Conservation (phyloP, 148 eudicot species). For the Dysphania ambrosioides region DNA sequence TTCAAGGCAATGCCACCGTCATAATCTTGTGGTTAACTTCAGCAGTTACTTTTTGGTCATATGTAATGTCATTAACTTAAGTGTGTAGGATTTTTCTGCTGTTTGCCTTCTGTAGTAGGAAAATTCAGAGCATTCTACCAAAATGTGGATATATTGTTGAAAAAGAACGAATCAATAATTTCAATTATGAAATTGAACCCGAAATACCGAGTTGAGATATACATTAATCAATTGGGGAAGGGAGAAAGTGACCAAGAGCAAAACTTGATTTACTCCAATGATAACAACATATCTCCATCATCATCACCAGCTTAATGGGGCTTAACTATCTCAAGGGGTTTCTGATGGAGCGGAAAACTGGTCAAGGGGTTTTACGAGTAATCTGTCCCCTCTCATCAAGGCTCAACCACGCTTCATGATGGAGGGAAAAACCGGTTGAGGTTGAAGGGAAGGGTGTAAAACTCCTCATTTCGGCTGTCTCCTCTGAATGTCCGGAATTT, state of each 20-base stretch:
- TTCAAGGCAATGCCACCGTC: not conserved
- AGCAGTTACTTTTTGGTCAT: not conserved
- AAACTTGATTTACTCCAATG: conserved; percentile 26
- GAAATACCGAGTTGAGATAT: conserved; percentile 32
- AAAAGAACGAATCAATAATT: conserved; percentile 29
- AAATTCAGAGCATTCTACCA: not conserved
- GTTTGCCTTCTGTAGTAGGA: not conserved
- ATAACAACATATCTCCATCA: conserved; percentile 8
- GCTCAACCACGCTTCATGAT: conserved; percentile 40
- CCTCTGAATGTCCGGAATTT: conserved; percentile 93
- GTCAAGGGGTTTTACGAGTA: not conserved
- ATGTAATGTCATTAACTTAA: too few species aligned
- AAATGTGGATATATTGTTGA: not conserved
- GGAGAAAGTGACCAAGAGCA: conserved; percentile 26
- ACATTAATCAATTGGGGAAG: conserved; percentile 21
- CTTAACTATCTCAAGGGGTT: not conserved
- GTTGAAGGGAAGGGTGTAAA: conserved; percentile 93
- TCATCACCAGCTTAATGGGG: conserved; percentile 23
- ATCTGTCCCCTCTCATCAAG: conserved; percentile 2
- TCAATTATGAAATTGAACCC: conserved; percentile 27
- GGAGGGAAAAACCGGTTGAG: conserved; percentile 96
- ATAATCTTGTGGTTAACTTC: not conserved
- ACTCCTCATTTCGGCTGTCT: conserved; percentile 89
- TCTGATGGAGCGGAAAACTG: not conserved
- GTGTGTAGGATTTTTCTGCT: too few species aligned